phyloP scores from a whole-genome alignment of 2,329 filamentous ascomycete genomes.

The Xylaria sp. region DNA sequence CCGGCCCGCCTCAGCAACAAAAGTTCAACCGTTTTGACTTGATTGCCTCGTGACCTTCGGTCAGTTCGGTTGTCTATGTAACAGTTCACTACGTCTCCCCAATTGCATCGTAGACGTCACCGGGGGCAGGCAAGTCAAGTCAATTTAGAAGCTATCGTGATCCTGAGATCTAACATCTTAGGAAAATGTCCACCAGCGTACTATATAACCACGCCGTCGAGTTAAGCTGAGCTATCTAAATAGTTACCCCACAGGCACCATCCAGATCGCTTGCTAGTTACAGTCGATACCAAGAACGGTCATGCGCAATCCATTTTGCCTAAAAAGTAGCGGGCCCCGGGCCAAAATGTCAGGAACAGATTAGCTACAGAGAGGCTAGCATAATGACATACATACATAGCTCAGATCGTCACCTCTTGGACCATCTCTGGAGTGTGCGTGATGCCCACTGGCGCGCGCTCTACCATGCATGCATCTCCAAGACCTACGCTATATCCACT shows the following conservation, averaged over 20 bases:
- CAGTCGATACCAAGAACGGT: not conserved
- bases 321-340: not conserved
- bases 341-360: not conserved
- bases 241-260: not conserved
- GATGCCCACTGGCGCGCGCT: constrained; percentile 22
- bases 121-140: constrained; percentile 36
- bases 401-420: constrained; percentile 1
- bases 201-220: constrained; percentile 9
- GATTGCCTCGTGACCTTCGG: constrained; percentile 12
- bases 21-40: constrained; percentile 17
- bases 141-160: not conserved
- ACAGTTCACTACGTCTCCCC: constrained; percentile 8
- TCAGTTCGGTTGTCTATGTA: constrained; percentile 21
- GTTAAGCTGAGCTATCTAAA: not conserved
- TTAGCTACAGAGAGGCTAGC: constrained; percentile 4
- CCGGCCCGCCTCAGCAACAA: constrained; percentile 22
- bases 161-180: not conserved
- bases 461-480: constrained; percentile 25
- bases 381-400: constrained; percentile 9
- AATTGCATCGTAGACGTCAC: constrained; percentile 28
- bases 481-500: constrained; percentile 2
- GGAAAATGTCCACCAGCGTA: not conserved
- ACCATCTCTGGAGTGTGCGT: constrained; percentile 11
- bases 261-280: not conserved
- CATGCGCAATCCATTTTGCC: constrained; percentile 4